phyloP scores from a whole-genome alignment of 2,329 filamentous ascomycete species.

The Ophiocordyceps camponoti-leonardi region DNA sequence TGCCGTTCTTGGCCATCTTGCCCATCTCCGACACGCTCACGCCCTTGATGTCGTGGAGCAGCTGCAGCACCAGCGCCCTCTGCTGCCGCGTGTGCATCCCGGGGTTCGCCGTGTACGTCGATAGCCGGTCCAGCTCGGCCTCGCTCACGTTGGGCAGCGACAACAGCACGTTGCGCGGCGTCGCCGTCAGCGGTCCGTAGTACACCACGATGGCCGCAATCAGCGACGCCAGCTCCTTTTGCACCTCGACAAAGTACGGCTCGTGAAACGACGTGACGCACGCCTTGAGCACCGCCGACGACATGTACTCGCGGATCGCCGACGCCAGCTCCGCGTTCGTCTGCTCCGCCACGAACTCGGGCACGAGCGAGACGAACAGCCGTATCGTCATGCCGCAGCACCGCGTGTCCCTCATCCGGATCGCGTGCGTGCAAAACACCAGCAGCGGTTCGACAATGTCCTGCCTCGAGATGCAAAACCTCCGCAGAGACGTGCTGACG shows the following conservation, averaged over 20 bases:
- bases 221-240: slow-evolving; percentile 75
- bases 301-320: slow-evolving; percentile 78
- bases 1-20: slow-evolving; percentile 46
- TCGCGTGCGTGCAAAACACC: slow-evolving; percentile 77
- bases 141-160: slow-evolving; percentile 62
- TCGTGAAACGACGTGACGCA: slow-evolving; percentile 86
- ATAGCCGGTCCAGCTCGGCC: slow-evolving; percentile 47
- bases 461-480: slow-evolving; percentile 66
- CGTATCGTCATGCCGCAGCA: slow-evolving; percentile 75
- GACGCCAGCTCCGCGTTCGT: slow-evolving; percentile 31
- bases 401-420: slow-evolving; percentile 76
- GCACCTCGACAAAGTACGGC: slow-evolving; percentile 89
- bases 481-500: slow-evolving; percentile 46
- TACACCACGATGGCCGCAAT: slow-evolving; percentile 73
- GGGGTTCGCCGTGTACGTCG: slow-evolving; percentile 40
- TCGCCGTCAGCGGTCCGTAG: slow-evolving; percentile 52
- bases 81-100: slow-evolving; percentile 54
- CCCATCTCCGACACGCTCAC: slow-evolving; percentile 90
- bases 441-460: slow-evolving; percentile 75
- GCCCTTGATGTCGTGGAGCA: slow-evolving; percentile 74
- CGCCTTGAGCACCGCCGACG: slow-evolving; percentile 71
- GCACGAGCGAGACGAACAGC: slow-evolving; percentile 71
- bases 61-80: slow-evolving; percentile 62
- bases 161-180: slow-evolving; percentile 59
- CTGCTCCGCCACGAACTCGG: slow-evolving; percentile 53